Base-by-base conservation (phyloP, 495 filamentous ascomycete genomes). In the Penicillium pulvis region DNA sequence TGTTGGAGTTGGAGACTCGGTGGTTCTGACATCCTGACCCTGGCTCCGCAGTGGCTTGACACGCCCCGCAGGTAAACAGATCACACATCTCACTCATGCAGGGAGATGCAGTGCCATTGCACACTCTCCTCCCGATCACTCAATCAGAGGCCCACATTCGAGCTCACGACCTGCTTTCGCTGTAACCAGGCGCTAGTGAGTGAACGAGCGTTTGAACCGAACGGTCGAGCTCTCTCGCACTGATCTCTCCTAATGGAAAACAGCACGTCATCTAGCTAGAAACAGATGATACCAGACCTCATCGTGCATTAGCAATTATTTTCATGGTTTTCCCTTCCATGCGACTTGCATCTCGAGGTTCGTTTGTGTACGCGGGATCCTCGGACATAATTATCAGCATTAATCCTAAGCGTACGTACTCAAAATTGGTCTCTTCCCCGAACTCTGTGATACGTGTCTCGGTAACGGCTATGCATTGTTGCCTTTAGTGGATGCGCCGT, bases 41-140 rank as follows among this genome's bases (percentile, higher is more conserved):
- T 26, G 54, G 43, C 63, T 66, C 66, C 66, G 66, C 66, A 64
- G 66, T 69, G 66, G 66, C 66, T 65, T 69, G 66, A 64, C 58
- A 63, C 36, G 61, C 66, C 66, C 64, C 66, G 64, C 64, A 62
- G 36, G 43, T 63, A 39, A 66, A 62, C 63, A 59, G 59, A 65
- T 62, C 59, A 59, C 51, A 57, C 58, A 60, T 57, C 55, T 65
- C 55, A 42, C 55, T 64, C 58, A 46, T 65, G 63, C 64, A 67
- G 55, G 50, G 45, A 56, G 55, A 62, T 56, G 57, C 52, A 36
- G 19, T 52, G 49, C 33, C 49, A 52, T 52, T 52, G 49, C 49
- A 52, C 49, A 41, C 26, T 49, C 16, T 52, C 35, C 46, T 49
- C 46, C 26, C 43, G 43, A 46, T 24, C 43, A 46, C 7, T 24